Percentiles rank a stretch among this genome's conserved stretches.
Conservation (phyloP, 179 eudicot species). For the Gypsophila paniculata region DNA sequence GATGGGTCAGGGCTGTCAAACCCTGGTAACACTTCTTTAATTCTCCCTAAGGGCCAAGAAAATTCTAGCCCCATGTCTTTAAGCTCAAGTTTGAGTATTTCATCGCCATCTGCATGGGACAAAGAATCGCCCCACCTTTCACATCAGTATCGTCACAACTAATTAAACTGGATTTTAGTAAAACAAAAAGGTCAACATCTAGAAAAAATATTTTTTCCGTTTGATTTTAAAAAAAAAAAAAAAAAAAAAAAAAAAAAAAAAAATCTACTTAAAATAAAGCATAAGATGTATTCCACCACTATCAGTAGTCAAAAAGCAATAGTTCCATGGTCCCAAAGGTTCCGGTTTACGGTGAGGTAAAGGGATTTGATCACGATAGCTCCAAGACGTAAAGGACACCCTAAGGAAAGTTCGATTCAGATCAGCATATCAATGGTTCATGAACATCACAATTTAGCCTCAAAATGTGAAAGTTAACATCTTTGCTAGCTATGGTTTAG, state of each 20-base stretch:
- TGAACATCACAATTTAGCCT: not conserved
- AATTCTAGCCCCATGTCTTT: slow-evolving; percentile 72
- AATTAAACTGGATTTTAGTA: not conserved
- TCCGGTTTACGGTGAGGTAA: too few relatives aligned
- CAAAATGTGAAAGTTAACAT: not conserved
- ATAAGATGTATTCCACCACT: not conserved
- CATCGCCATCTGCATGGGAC: slow-evolving; percentile 43
- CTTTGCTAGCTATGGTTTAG: not conserved
- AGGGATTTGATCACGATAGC: too few relatives aligned
- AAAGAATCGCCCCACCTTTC: slow-evolving; percentile 14
- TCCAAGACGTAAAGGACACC: not conserved
- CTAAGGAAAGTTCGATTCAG: not conserved
- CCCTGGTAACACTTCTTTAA: slow-evolving; percentile 52
- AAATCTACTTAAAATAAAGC: too few relatives aligned
- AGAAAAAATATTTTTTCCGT: not conserved
- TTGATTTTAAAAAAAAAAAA: too few relatives aligned
- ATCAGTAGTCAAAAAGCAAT: not conserved
- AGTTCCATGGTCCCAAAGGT: not conserved
- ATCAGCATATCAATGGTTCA: not conserved
- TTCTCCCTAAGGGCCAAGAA: slow-evolving; percentile 67
- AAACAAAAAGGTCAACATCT: not conserved
- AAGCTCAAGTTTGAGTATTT: slow-evolving; percentile 55
- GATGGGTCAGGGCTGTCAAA: slow-evolving; percentile 37
- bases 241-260: too few relatives aligned
- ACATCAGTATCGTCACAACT: not conserved